Conservation (phyloP, 1,284 basidiomycete species). For the Pisolithus thermaeus region DNA sequence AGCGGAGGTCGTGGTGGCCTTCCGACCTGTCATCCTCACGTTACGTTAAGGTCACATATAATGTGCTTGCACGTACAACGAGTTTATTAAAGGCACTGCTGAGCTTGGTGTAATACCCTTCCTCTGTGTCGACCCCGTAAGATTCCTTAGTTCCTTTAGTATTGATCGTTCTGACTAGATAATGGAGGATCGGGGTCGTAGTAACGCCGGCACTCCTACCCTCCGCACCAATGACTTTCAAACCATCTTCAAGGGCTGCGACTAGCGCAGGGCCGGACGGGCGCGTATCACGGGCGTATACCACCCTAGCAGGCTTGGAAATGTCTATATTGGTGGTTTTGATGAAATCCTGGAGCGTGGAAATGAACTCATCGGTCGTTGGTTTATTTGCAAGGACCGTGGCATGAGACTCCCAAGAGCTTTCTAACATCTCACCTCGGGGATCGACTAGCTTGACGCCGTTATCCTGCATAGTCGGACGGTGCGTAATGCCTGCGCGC, state of each 20-base stretch:
- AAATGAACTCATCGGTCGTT: slow-evolving; percentile 68
- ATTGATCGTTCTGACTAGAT: slow-evolving; percentile 89
- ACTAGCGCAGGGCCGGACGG: slow-evolving; percentile 86
- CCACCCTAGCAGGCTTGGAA: slow-evolving; percentile 71
- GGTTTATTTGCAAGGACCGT: slow-evolving; percentile 86
- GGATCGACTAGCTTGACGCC: slow-evolving; percentile 98
- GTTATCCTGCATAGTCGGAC: slow-evolving; percentile 70
- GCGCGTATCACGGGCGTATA: slow-evolving; percentile 92
- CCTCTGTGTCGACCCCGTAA: slow-evolving; percentile 80
- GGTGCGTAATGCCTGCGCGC: neutral
- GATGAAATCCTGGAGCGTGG: slow-evolving; percentile 62
- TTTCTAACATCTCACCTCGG: slow-evolving; percentile 98
- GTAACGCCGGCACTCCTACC: slow-evolving; percentile 76
- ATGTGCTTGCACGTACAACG: slow-evolving; percentile 51
- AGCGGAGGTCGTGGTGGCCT: slow-evolving; percentile 58
- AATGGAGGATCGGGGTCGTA: slow-evolving; percentile 95
- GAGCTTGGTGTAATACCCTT: slow-evolving; percentile 87
- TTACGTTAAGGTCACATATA: slow-evolving; percentile 3
- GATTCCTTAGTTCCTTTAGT: slow-evolving; percentile 70
- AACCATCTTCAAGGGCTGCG: slow-evolving; percentile 77
- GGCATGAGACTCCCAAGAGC: slow-evolving; percentile 89
- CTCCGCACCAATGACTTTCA: slow-evolving; percentile 64
- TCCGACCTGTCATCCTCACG: slow-evolving; percentile 43
- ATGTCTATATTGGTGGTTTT: slow-evolving; percentile 73
- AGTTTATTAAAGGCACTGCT: slow-evolving; percentile 84